Evolutionary conservation across 352 stramenopile genomes (phyloP).

Genomic region (Plasmopara halstedii): DNA sequence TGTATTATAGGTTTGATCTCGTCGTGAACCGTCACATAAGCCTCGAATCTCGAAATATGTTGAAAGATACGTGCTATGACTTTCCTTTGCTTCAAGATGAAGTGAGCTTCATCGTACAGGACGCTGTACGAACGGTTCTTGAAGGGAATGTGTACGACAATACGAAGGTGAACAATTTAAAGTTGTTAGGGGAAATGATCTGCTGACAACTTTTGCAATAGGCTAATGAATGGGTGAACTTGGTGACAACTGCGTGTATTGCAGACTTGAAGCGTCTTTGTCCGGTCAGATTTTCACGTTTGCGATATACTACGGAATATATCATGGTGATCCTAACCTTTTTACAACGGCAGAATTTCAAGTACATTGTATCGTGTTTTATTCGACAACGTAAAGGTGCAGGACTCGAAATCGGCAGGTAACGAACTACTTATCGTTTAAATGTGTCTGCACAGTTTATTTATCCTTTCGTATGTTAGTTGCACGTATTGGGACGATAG

Average conservation of each 20-base stretch:
- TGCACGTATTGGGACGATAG: constrained; percentile 69
- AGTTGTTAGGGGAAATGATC: neutral
- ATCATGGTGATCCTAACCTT: neutral
- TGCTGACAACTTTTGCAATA: neutral
- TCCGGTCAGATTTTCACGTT: constrained; percentile 18
- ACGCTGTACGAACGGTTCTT: constrained; percentile 58
- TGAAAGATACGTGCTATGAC: constrained; percentile 43
- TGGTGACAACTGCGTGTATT: constrained; percentile 54
- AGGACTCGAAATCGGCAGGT: constrained; percentile 56
- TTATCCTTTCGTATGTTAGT: too few species aligned
- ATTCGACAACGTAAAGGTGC: constrained; percentile 58
- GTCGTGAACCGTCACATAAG: constrained; percentile 8
- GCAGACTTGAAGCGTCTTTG: constrained; percentile 61
- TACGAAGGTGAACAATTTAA: constrained; percentile 32
- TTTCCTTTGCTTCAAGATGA: constrained; percentile 71
- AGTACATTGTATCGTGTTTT: constrained; percentile 73
- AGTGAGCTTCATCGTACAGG: constrained; percentile 63
- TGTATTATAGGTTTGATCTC: constrained; percentile 3
- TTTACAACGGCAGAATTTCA: constrained; percentile 54
- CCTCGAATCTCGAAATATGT: constrained; percentile 11
- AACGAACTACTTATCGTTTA: neutral
- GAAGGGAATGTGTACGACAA: constrained; percentile 79
- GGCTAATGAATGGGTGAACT: constrained; percentile 66
- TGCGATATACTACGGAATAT: neutral
- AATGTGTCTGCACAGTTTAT: neutral